phyloP scores from a whole-genome alignment of 257 asterid genomes.

The Solanum arcanum region DNA sequence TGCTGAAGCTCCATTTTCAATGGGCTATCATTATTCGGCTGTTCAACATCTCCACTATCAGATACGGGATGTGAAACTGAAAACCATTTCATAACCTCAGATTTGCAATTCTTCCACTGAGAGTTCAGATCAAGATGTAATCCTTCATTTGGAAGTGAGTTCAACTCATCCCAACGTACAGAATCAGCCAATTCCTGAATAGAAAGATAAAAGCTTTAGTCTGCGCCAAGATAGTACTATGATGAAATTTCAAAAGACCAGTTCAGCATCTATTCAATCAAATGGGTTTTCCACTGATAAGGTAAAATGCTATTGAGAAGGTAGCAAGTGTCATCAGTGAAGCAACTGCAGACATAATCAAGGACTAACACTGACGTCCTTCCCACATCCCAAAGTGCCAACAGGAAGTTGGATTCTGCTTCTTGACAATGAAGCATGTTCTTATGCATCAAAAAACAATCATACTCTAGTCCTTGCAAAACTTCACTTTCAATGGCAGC shows the following conservation, averaged over 20 bases:
- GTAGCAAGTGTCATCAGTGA: neutral
- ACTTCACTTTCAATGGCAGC: neutral
- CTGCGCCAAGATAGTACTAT: neutral
- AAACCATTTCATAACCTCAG: slow-evolving; percentile 87
- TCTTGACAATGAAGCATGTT: neutral
- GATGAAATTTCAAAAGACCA: neutral
- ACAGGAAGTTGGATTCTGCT: neutral
- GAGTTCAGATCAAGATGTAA: slow-evolving; percentile 36
- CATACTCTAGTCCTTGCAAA: neutral
- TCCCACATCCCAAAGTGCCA: neutral
- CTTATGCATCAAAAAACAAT: neutral
- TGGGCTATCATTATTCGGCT: slow-evolving; percentile 33
- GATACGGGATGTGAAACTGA: slow-evolving; percentile 55
- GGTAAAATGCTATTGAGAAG: neutral
- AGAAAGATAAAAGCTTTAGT: slow-evolving; percentile 2
- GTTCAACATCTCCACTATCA: slow-evolving; percentile 30
- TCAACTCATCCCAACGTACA: slow-evolving; percentile 74
- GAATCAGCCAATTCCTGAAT: slow-evolving; percentile 72
- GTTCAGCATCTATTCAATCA: neutral
- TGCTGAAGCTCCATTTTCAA: slow-evolving; percentile 35
- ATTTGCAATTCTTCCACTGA: slow-evolving; percentile 85
- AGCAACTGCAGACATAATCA: neutral
- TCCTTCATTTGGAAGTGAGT: slow-evolving; percentile 39
- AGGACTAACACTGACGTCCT: neutral
- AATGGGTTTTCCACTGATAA: neutral